phyloP scores from a whole-genome alignment of 352 stramenopile species.

The Globisporangium mamillatum region DNA sequence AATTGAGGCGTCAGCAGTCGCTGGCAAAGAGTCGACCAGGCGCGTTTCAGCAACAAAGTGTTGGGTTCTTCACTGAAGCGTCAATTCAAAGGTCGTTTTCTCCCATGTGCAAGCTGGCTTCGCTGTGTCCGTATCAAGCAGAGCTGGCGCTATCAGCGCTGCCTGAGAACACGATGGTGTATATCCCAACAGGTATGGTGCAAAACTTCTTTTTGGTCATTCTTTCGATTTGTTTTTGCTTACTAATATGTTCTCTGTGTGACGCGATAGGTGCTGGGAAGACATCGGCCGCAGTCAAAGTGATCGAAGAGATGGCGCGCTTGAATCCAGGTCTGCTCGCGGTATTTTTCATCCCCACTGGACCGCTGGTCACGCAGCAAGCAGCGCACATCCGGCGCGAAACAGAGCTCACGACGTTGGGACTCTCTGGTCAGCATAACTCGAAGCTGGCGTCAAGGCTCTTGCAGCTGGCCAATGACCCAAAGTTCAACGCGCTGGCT shows the following conservation, averaged over 20 bases:
- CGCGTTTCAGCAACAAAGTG: too few species aligned
- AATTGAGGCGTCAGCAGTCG: slow-evolving; percentile 7
- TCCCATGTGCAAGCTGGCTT: slow-evolving; percentile 39
- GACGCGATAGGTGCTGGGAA: slow-evolving; percentile 48
- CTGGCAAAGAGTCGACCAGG: background rate
- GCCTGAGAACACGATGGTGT: slow-evolving; percentile 79
- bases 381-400: slow-evolving; percentile 67
- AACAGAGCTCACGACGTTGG: slow-evolving; percentile 47
- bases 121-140: slow-evolving; percentile 60
- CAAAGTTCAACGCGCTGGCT: slow-evolving; percentile 42
- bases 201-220: background rate
- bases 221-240: background rate
- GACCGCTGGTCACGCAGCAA: slow-evolving; percentile 74
- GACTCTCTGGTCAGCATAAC: slow-evolving; percentile 56
- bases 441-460: slow-evolving; percentile 10
- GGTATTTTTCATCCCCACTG: slow-evolving; percentile 73
- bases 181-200: slow-evolving; percentile 55
- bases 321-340: slow-evolving; percentile 55
- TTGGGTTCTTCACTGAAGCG: slow-evolving; percentile 30
- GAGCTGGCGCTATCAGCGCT: slow-evolving; percentile 65
- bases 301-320: slow-evolving; percentile 58
- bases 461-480: slow-evolving; percentile 19
- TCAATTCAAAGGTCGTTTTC: slow-evolving; percentile 32
- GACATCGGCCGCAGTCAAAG: slow-evolving; percentile 72
- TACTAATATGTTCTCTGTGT: background rate